phyloP scores from a whole-genome alignment of 495 filamentous ascomycete species.

The Penicillium argentinense region DNA sequence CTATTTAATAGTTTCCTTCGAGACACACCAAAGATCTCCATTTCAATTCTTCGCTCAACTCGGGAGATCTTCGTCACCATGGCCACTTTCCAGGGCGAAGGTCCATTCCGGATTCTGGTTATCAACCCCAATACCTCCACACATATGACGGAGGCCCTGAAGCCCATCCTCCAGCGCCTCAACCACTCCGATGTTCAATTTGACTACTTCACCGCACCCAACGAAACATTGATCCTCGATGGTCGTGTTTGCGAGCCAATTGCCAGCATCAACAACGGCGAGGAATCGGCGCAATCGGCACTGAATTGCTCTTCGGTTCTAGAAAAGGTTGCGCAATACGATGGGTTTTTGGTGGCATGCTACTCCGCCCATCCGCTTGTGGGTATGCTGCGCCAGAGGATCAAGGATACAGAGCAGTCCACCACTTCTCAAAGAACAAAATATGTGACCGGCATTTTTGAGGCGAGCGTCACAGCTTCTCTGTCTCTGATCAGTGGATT shows the following conservation, averaged over 20 bases:
- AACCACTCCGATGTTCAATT: constrained; percentile 49
- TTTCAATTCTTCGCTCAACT: background rate
- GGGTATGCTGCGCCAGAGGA: constrained; percentile 49
- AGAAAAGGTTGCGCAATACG: constrained; percentile 53
- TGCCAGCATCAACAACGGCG: constrained; percentile 48
- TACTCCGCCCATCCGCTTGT: constrained; percentile 88
- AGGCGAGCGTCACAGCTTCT: constrained; percentile 67
- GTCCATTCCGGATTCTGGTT: constrained; percentile 60
- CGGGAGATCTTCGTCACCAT: constrained; percentile 10
- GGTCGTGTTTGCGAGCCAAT: constrained; percentile 31
- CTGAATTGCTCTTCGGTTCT: constrained; percentile 58
- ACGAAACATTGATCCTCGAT: constrained; percentile 27
- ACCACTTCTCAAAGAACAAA: constrained; percentile 30
- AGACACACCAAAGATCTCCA: no score
- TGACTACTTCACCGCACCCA: constrained; percentile 57
- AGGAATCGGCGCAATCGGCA: constrained; percentile 53
- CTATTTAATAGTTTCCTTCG: background rate
- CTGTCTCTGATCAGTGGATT: constrained; percentile 49
- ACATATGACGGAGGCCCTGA: constrained; percentile 77
- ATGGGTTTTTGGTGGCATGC: constrained; percentile 84
- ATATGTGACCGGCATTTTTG: constrained; percentile 83
- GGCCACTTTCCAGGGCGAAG: constrained; percentile 13
- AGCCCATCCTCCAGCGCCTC: constrained; percentile 57
- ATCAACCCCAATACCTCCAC: constrained; percentile 89
- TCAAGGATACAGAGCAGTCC: constrained; percentile 23